A percentile compares a stretch with the other conserved stretches of the same genome.
phyloP scores from a whole-genome alignment of 2,329 filamentous ascomycete species.

The Ophiognomonia clavigignenti-juglandacearum region DNA sequence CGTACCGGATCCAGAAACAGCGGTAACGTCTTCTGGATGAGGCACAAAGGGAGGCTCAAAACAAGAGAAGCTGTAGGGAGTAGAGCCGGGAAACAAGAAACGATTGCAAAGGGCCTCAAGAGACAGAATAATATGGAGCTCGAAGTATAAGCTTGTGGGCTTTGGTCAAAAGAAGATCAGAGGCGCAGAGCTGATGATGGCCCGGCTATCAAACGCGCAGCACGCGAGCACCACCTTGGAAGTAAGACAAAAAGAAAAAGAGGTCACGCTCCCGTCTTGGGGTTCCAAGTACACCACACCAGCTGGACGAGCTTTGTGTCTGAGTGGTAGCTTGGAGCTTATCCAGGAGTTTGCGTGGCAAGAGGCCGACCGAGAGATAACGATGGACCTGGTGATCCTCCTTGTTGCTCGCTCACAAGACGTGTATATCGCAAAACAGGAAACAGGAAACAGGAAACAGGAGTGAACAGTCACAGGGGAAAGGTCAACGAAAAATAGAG shows the following conservation, averaged over 20 bases:
- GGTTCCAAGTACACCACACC: neutral
- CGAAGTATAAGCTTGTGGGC: conserved; percentile 1
- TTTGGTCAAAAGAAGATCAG: neutral
- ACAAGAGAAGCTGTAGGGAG: neutral
- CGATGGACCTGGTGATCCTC: neutral
- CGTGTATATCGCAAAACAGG: no score
- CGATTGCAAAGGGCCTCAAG: no score
- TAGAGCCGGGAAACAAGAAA: neutral
- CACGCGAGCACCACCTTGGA: conserved; percentile 11
- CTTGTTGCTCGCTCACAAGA: conserved; percentile 4
- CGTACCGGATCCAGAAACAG: no score
- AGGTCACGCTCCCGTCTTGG: conserved; percentile 10
- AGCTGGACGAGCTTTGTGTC: neutral
- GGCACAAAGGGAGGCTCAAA: no score
- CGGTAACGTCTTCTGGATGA: no score
- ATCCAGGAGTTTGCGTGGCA: neutral
- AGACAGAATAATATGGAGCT: neutral
- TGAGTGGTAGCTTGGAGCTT: neutral
- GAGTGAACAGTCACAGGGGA: neutral
- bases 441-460: neutral
- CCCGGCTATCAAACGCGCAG: conserved; percentile 13
- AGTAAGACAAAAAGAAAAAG: conserved; percentile 5
- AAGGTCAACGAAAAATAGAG: neutral
- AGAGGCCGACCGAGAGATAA: neutral
- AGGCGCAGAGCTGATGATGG: neutral